Base-by-base conservation (phyloP, 192 early-diverging fungal species). In the Mortierella hygrophila region DNA sequence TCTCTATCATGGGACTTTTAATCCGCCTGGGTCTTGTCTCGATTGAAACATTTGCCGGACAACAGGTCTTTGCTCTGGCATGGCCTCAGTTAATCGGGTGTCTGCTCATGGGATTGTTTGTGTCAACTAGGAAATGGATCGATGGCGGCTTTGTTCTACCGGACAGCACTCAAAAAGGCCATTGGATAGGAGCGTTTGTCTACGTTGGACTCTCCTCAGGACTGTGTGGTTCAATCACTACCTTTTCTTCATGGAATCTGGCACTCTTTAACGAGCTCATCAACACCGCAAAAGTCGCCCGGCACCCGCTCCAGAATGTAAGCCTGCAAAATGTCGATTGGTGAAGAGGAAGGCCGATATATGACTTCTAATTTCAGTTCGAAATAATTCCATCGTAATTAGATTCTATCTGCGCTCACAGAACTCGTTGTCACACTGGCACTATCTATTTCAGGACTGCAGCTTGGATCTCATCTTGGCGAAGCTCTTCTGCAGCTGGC, bases 191-290 rank as follows among this genome's bases (percentile, higher is more conserved):
- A 68, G 18, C 82, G 38, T 79, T 91, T 13, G 47, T 94, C 7
- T 89, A 93, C 68, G 76, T 91, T 15, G 94, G 89, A 0, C 42
- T 96, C 0, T 89, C 92, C 18, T 93, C 93, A 8, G 96, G 96
- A 4, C 91, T 96, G 46, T 96, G 96, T 75, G 96, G 96, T 0
- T 96, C 96, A 1, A 95, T 96, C 13, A 96, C 96, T 0, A 95
- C 95, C 1, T 96, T 96, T 75, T 96, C 96, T 20, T 94, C 94
- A 1, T 96, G 95, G 95, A 92, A 92, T 73, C 78, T 95, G 46
- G 90, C 80, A 8, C 88, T 92, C 5, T 94, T 93, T 73, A 40
- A 82, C 47, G 88, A 86, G 41, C 78, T 92, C 42, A 77, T 89
- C 44, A 90, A 91, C 74, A 77, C 83, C 1, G 1, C 63, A 69